phyloP scores from a whole-genome alignment of 208 protist genomes.

The Sergeia podlipaevii region DNA sequence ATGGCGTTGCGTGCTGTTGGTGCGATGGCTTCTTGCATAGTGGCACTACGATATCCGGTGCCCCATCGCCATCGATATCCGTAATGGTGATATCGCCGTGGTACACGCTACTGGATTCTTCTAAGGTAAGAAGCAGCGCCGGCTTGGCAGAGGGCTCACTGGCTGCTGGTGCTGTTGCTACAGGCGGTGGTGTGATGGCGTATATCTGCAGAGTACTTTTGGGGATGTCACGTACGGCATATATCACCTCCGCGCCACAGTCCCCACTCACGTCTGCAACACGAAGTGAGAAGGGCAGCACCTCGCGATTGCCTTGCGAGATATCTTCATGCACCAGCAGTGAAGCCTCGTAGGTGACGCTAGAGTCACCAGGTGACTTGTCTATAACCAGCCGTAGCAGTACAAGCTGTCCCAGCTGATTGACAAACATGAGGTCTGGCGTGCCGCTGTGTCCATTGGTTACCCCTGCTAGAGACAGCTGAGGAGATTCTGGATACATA shows the following conservation, averaged over 20 bases:
- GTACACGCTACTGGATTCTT: conserved; percentile 4
- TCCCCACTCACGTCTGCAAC: conserved; percentile 62
- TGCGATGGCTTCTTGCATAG: conserved; percentile 7
- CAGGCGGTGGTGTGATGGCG: no score
- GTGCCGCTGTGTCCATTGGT: conserved; percentile 2
- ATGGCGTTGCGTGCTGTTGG: no score
- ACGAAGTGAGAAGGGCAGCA: conserved; percentile 29
- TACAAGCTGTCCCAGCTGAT: conserved; percentile 16
- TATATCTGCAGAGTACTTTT: conserved; percentile 22
- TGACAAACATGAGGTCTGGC: conserved; percentile 26
- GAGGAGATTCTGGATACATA: conserved; percentile 2
- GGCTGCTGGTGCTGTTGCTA: no score
- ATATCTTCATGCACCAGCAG: neutral
- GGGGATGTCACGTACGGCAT: conserved; percentile 25
- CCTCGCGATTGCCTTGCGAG: conserved; percentile 10
- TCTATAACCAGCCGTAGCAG: no score
- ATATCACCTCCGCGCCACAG: conserved; percentile 54
- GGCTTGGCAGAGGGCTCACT: no score
- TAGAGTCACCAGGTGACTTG: no score
- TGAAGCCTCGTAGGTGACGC: neutral
- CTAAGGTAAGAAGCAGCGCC: conserved; percentile 11
- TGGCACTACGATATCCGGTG: conserved; percentile 41
- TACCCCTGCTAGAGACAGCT: conserved; percentile 6
- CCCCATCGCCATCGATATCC: conserved; percentile 54
- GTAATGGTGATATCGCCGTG: conserved; percentile 29